Percentiles rank a stretch among this genome's conserved stretches.
phyloP scores from a whole-genome alignment of 768 basidiomycete species.

The Suillus cothurnatus region DNA sequence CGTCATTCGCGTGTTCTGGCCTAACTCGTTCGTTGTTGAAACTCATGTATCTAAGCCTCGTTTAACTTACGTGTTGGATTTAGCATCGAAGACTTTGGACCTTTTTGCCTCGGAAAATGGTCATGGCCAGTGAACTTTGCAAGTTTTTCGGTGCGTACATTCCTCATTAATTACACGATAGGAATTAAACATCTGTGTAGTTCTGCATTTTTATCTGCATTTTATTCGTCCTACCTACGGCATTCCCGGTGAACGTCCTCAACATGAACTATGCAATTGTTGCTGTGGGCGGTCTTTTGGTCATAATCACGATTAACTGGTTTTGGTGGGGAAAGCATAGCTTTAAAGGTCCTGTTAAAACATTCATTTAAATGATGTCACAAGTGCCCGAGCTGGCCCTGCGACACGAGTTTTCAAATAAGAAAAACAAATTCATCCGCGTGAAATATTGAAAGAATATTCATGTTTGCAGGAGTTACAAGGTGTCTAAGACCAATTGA shows the following conservation, averaged over 20 bases:
- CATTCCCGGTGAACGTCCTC: constrained; percentile 47
- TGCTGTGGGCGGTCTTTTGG: constrained; percentile 48
- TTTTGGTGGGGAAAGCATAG: constrained; percentile 46
- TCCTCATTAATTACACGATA: neutral
- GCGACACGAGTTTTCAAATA: no score
- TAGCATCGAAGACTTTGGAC: constrained; percentile 50
- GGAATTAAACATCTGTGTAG: constrained; percentile 27
- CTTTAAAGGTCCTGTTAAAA: constrained; percentile 50
- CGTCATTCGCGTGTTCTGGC: constrained; percentile 60
- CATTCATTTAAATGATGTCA: constrained; percentile 14
- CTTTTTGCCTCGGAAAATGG: constrained; percentile 53
- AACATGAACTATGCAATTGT: constrained; percentile 65
- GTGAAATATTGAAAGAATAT: no score
- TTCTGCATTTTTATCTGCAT: constrained; percentile 56
- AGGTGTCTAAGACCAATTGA: no score
- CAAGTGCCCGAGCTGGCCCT: no score
- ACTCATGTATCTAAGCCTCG: constrained; percentile 36
- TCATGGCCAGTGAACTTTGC: constrained; percentile 54
- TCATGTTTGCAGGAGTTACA: no score
- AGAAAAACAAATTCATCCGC: no score
- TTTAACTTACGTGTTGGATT: constrained; percentile 48
- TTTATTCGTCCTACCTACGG: constrained; percentile 60
- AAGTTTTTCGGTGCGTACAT: constrained; percentile 45
- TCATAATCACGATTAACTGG: constrained; percentile 52
- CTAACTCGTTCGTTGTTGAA: constrained; percentile 40